Evolutionary conservation across 768 basidiomycete genomes (phyloP), one percentile per base, ranked within the genome.

Genomic region (Rhodotorula taiwanensis): DNA sequence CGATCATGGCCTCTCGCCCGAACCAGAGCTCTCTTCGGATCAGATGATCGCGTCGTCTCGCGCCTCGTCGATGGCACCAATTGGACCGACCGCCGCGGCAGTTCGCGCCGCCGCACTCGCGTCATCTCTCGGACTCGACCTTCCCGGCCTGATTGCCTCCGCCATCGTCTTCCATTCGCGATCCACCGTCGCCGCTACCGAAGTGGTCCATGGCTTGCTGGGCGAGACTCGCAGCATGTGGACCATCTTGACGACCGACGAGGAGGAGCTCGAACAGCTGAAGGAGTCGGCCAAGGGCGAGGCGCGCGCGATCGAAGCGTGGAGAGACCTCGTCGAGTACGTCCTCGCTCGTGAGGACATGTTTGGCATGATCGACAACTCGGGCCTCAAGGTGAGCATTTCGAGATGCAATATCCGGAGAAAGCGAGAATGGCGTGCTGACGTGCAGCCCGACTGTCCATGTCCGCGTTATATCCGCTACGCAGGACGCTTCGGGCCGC

Each of bases 401-500:
- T n/a, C n/a, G n/a, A n/a, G n/a, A n/a, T n/a, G n/a, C n/a, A n/a
- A n/a, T n/a, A n/a, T n/a, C n/a, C n/a, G n/a, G n/a, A n/a, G n/a
- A n/a, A n/a, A n/a, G n/a, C n/a, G n/a, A n/a, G n/a, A n/a, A n/a
- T n/a, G n/a, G n/a, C n/a, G n/a, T n/a, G n/a, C n/a, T n/a, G n/a
- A n/a, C n/a, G n/a, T n/a, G n/a, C n/a, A n/a, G n/a, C n/a, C n/a
- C n/a, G n/a, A n/a, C n/a, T n/a, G n/a, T n/a, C n/a, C n/a, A n/a
- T n/a, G n/a, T n/a, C n/a, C n/a, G n/a, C n/a, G n/a, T n/a, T n/a
- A 14, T n/a, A 20, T 41, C 13, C 27, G 5, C 18, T 4, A 25
- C n/a, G 5, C 52, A 77, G 75, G 77, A 78, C 70, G 71, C 75
- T 6, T 74, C 76, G 8, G 77, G 76, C 4, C 70, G 72, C 31